Evolutionary conservation across 257 asterid species (phyloP), one percentile per base, ranked within the genome.

Genomic region (Lantana camara): DNA sequence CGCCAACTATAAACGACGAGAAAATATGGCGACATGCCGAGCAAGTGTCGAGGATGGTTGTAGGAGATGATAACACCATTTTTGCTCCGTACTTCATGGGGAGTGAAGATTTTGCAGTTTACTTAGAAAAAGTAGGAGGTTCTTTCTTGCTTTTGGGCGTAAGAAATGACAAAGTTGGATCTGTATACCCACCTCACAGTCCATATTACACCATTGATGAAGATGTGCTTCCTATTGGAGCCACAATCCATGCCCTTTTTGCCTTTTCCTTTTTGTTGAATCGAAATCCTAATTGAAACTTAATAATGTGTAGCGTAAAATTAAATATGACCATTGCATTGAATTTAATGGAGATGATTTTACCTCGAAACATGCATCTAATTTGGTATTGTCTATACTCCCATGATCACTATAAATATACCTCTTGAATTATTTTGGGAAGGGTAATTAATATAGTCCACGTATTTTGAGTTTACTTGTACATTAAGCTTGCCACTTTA

Each of bases 31-130:
- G 74, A 23, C 82, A 76, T 22, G 82, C 47, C 0, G 50, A 48
- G 46, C 19, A 42, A 62, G 77, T 81, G 1, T 70, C 88, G 0
- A 53, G 14, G 9, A 60, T 69, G 73, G 40, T 84, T 0, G 77
- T 76, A 0, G 91, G 91, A 1, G 76, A 79, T 2, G 75, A 74
- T 0, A 79, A 75, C 15, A 71, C 69, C 15, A 22, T 66, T 29
- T 3, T 71, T n/a, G 80, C 83, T 59, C 71, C 82, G 0, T 48
- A 29, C 0, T 74, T 66, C 21, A 81, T 77, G 82, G 91, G 85
- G 23, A 76, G 85, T 64, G 91, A 84, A 70, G 91, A 84, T 64
- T 84, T 84, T 70, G 77, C 88, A n/a, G 51, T 74, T 4, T 84
- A 73, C 53, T 69, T 70, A 20, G 87, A 84, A 29, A 64, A 49